Conservation (phyloP, 2,329 filamentous ascomycete genomes). For the Cladosporium sp. region DNA sequence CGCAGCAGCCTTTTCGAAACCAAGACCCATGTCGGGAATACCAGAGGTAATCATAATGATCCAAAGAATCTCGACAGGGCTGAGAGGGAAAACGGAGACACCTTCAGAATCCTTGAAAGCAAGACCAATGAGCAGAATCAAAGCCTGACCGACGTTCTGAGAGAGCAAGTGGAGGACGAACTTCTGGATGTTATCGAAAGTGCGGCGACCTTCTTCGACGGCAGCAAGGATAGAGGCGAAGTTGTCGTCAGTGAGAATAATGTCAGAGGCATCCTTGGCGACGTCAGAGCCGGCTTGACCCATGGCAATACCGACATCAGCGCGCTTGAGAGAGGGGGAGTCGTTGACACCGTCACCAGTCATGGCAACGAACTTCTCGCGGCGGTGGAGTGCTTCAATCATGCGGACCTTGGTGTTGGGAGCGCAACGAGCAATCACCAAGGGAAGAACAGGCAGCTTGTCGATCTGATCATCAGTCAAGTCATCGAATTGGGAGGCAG, state of each 20-base stretch:
- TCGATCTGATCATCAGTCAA: slow-evolving; percentile 73
- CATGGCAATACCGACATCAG: slow-evolving; percentile 88
- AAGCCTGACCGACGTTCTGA: slow-evolving; percentile 79
- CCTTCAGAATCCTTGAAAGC: slow-evolving; percentile 67
- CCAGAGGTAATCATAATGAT: slow-evolving; percentile 88
- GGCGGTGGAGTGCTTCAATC: slow-evolving; percentile 81
- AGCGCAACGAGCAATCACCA: slow-evolving; percentile 80
- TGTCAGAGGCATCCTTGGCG: slow-evolving; percentile 76
- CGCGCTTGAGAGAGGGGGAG: slow-evolving; percentile 72
- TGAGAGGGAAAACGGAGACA: slow-evolving; percentile 77
- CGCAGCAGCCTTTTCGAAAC: slow-evolving; percentile 68
- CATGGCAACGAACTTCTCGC: slow-evolving; percentile 75
- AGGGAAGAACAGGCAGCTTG: slow-evolving; percentile 67
- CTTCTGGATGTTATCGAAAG: slow-evolving; percentile 86
- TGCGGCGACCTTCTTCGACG: slow-evolving; percentile 74
- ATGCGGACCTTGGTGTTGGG: slow-evolving; percentile 86
- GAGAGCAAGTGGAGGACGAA: slow-evolving; percentile 76
- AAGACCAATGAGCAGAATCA: slow-evolving; percentile 72
- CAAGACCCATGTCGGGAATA: slow-evolving; percentile 82
- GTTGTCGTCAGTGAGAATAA: slow-evolving; percentile 84
- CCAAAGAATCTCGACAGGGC: slow-evolving; percentile 81
- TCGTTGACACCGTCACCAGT: slow-evolving; percentile 88
- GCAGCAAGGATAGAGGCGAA: slow-evolving; percentile 80
- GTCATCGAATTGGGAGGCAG: slow-evolving; percentile 57
- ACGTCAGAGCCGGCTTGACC: slow-evolving; percentile 77